These are phyloP conservation scores for Galeopsis tetrahit DNA, from an alignment of 257 asterid species.

Conservation along the genomic window DNA sequence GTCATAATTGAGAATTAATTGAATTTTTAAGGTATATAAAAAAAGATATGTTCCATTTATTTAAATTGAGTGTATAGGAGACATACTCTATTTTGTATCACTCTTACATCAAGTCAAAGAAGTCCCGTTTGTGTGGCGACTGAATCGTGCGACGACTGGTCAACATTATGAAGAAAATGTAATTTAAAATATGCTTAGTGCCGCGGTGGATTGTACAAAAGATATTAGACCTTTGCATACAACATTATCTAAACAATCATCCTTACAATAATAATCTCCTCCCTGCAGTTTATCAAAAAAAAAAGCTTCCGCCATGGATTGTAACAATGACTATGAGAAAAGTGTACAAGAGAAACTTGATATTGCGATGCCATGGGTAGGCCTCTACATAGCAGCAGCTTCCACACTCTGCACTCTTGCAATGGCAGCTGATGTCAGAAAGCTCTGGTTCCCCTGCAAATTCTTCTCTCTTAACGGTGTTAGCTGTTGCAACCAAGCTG, in stretches of 20 bases:
- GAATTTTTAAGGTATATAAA: too few species aligned
- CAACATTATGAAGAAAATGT: too few species aligned
- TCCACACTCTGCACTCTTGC: conserved; percentile 33
- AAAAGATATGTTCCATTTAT: too few species aligned
- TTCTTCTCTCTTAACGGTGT: conserved; percentile 35
- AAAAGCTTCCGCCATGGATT: not conserved
- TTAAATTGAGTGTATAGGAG: too few species aligned
- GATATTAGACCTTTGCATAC: not conserved
- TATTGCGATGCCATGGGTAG: conserved; percentile 27
- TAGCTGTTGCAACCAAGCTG: conserved; percentile 43
- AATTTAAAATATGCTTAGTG: too few species aligned
- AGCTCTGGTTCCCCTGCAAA: conserved; percentile 45
- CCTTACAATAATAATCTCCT: not conserved
- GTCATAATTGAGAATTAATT: too few species aligned
- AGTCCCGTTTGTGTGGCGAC: too few species aligned
- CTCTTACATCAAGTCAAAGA: too few species aligned
- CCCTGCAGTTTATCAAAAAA: not conserved
- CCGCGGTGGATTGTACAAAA: too few species aligned
- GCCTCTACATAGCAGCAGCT: conserved; percentile 35
- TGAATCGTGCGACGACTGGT: too few species aligned
- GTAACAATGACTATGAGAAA: not conserved
- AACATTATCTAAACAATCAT: not conserved
- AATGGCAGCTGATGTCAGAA: conserved; percentile 45
- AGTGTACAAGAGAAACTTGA: not conserved
- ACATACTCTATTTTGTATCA: too few species aligned